Base-by-base conservation (phyloP, 805 yeast species). In the Danielia reshetovae region DNA sequence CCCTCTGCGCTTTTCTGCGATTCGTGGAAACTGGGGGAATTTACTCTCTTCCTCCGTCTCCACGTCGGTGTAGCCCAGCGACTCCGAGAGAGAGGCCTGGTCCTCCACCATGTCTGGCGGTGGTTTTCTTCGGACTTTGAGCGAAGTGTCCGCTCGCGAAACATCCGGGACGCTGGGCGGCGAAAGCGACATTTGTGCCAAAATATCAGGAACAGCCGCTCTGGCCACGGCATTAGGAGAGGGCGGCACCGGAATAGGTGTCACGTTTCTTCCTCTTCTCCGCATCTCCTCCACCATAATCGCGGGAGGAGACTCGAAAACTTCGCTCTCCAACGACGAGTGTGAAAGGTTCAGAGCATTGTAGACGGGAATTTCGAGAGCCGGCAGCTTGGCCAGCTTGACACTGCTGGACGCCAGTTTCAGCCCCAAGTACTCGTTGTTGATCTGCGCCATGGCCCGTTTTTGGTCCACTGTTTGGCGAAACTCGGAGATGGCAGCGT, bases 381-480 rank as follows among this genome's bases (percentile, higher is more conserved):
- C 22, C 5, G 24, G 15, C 21, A 5, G 5, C 17, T 7, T 11
- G 28, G 5, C 4, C 9, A 6, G n/a, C n/a, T n/a, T 11, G 9
- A 12, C 12, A 16, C 12, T 19, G 31, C 36, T 31, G 24, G 26
- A 10, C 23, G 15, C 18, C 32, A 23, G 37, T 5, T 12, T 11
- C 24, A 24, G 18, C 23, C 16, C 15, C 18, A n/a, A 15, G 24
- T 7, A n/a, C n/a, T 26, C 31, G 32, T 14, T 26, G 18, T 24
- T 16, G 15, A 23, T 12, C 25, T 38, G 43, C 8, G 62, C 51
- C 16, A 39, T 36, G n/a, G 55, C 42, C 14, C 64, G 42, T 31
- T 60, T 57, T 57, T 45, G 57, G 29, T 66, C 69, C 24, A 67
- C 55, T 30, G 64, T 55, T 18, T 60, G 62, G 34, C 71, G 49